phyloP scores from a whole-genome alignment of 1,284 basidiomycete species.

The Boletus albobrunnescens region DNA sequence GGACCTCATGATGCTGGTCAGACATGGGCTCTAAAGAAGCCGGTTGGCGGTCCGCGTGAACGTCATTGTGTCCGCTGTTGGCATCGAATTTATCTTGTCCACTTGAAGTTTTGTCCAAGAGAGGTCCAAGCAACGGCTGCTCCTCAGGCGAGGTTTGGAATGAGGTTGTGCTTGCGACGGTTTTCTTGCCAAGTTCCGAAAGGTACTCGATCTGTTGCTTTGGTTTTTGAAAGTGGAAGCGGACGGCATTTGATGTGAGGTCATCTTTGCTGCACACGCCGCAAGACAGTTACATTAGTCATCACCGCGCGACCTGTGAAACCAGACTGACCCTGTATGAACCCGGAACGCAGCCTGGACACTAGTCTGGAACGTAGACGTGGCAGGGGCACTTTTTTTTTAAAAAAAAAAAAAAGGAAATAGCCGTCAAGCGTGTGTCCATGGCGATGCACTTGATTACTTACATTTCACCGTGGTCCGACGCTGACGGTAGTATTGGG shows the following conservation, averaged over 20 bases:
- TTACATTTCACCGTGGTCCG: conserved; percentile 16
- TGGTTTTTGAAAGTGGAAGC: conserved; percentile 11
- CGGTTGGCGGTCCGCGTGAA: too few species aligned
- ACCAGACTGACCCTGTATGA: conserved; percentile 38
- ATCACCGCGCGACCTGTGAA: neutral
- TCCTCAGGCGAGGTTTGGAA: conserved; percentile 1
- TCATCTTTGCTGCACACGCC: conserved; percentile 17
- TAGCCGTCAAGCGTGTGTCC: conserved; percentile 12
- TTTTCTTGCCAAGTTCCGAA: conserved; percentile 4
- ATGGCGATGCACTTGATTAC: conserved; percentile 16
- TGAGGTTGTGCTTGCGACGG: conserved; percentile 4
- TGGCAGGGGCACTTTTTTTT: conserved; percentile 11
- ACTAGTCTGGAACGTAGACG: conserved; percentile 32
- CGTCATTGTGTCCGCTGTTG: neutral
- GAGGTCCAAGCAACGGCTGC: neutral
- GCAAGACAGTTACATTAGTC: conserved; percentile 11
- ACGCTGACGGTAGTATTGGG: conserved; percentile 32
- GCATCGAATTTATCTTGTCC: neutral
- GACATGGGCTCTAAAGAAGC: neutral
- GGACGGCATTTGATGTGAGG: conserved; percentile 9
- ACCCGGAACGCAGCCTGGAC: conserved; percentile 40
- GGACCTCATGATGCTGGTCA: neutral
- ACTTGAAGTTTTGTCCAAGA: neutral
- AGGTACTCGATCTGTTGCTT: conserved; percentile 11
- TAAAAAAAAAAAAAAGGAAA: too few species aligned